Conservation (phyloP, 306 rosid species). For the peach (Prunus persica) region DNA sequence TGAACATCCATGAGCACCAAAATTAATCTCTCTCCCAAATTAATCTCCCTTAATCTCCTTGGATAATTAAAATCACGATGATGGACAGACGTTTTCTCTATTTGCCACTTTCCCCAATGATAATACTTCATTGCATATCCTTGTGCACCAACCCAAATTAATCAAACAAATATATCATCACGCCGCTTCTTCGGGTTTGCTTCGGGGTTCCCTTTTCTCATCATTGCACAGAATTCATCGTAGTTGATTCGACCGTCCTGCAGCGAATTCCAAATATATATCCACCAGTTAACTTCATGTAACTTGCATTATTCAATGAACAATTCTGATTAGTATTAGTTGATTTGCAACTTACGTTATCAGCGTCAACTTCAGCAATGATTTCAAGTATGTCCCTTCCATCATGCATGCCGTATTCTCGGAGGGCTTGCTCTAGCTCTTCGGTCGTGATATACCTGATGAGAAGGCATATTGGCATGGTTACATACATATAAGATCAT, state of each 20-base stretch:
- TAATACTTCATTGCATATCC: background rate
- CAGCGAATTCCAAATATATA: background rate
- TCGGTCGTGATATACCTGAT: slow-evolving; percentile 74
- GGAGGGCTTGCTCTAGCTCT: slow-evolving; percentile 91
- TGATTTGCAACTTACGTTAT: slow-evolving; percentile 54
- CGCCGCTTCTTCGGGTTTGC: slow-evolving; percentile 71
- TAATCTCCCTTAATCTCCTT: background rate
- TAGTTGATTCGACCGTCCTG: slow-evolving; percentile 96
- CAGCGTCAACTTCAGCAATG: slow-evolving; percentile 78
- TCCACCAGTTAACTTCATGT: background rate
- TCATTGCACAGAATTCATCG: slow-evolving; percentile 93
- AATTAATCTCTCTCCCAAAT: background rate
- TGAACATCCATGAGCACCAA: background rate
- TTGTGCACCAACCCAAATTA: background rate
- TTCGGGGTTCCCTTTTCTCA: slow-evolving; percentile 86
- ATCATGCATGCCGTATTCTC: slow-evolving; percentile 80
- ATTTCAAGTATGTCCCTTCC: slow-evolving; percentile 82
- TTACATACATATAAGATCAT: background rate
- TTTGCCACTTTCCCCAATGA: background rate
- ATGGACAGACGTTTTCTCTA: background rate
- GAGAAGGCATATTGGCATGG: background rate
- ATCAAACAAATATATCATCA: slow-evolving; percentile 40
- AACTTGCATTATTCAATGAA: background rate
- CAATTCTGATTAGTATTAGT: background rate
- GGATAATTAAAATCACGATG: background rate